Percentiles rank a stretch among this genome's conserved stretches.
Evolutionary conservation across 140 eudicot genomes (phyloP).

Genomic region (Anethum foeniculum): DNA sequence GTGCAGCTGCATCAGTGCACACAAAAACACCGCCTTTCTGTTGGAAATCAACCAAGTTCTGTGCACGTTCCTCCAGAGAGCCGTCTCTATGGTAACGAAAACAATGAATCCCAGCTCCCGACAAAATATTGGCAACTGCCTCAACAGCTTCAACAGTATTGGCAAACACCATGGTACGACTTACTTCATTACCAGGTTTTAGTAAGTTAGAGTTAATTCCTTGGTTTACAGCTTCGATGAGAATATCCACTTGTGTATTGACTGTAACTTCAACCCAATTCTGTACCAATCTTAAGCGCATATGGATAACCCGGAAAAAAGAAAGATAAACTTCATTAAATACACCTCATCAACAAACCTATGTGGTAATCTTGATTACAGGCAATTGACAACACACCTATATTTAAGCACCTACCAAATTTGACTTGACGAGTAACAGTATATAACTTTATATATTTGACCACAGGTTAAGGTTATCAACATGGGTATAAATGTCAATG

Average conservation of each 20-base stretch:
- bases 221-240: conserved; percentile 56
- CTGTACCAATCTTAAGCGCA: conserved; percentile 54
- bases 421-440: background rate
- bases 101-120: conserved; percentile 61
- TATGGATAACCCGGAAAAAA: background rate
- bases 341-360: conserved; percentile 4
- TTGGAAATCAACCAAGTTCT: conserved; percentile 57
- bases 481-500: background rate
- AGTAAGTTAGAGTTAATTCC: conserved; percentile 16
- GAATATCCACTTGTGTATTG: conserved; percentile 77
- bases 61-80: conserved; percentile 68
- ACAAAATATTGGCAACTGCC: conserved; percentile 59
- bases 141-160: conserved; percentile 97
- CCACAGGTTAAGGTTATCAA: background rate
- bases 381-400: background rate
- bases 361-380: background rate
- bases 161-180: conserved; percentile 87
- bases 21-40: conserved; percentile 83
- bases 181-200: conserved; percentile 24
- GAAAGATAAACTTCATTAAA: background rate
- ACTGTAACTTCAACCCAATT: conserved; percentile 83
- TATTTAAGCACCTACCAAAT: background rate
- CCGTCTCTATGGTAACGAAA: conserved; percentile 63
- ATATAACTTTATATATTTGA: background rate
- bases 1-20: conserved; percentile 97